A percentile compares a stretch with the other conserved stretches of the same genome.
phyloP scores from a whole-genome alignment of 345 rosid species.

The Anacardium occidentale region DNA sequence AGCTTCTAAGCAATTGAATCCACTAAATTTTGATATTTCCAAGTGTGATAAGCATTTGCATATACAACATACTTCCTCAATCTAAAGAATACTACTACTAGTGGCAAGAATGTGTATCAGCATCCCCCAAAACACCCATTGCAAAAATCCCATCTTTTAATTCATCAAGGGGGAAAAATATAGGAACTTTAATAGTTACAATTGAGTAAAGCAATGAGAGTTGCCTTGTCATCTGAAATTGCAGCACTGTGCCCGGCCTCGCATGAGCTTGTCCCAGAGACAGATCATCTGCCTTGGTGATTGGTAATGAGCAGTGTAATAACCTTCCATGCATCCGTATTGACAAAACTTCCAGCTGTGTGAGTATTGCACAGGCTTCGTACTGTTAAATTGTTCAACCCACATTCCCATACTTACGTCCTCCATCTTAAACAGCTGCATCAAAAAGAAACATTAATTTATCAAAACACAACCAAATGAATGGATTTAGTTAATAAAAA shows the following conservation, averaged over 20 bases:
- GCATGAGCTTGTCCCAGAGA: conserved; percentile 78
- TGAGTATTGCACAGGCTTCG: conserved; percentile 68
- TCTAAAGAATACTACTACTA: too few relatives aligned
- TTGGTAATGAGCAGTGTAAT: conserved; percentile 92
- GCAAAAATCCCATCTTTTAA: too few relatives aligned
- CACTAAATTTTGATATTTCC: background rate
- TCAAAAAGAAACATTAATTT: conserved; percentile 4
- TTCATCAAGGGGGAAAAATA: background rate
- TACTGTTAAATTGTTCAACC: conserved; percentile 78
- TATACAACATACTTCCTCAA: conserved; percentile 5
- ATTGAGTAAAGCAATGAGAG: background rate
- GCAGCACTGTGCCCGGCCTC: conserved; percentile 79
- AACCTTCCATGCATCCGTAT: conserved; percentile 84
- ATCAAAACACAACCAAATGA: background rate
- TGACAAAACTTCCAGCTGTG: conserved; percentile 97
- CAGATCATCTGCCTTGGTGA: conserved; percentile 94
- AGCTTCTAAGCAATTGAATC: background rate
- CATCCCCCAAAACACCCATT: too few relatives aligned
- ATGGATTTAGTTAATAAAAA: conserved; percentile 1
- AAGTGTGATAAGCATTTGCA: background rate
- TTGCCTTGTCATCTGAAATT: conserved; percentile 63
- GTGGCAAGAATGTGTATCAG: too few relatives aligned
- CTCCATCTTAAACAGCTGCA: conserved; percentile 96
- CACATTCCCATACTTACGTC: conserved; percentile 99
- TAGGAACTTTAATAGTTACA: background rate